Evolutionary conservation across 352 stramenopile species (phyloP), one percentile per base, ranked within the genome.

Genomic region (Globisporangium carolinianum): DNA sequence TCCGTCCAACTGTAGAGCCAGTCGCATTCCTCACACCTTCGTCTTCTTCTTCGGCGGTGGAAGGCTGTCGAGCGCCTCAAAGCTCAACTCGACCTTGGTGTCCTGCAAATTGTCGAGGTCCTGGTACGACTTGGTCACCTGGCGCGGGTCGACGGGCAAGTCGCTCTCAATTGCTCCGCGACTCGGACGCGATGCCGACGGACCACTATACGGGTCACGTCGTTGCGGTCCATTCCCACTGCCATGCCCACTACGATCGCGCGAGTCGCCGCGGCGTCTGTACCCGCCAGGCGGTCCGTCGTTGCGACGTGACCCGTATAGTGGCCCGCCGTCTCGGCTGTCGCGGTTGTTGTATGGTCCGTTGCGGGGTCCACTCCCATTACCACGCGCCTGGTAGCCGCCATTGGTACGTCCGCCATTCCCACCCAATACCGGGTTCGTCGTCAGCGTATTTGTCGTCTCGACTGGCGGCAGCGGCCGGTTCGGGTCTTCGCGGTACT

Each of bases 41-140:
- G 77, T 78, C 74, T 90, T 89, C 73, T 94, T 94, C 71, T 94
- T 94, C 15, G 83, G 83, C 47, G 83, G 83, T 43, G 82, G 83
- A 50, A 94, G 69, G 42, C 72, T 90, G 47, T 88, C 78, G 18
- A 94, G 68, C 36, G 79, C 82, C 48, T 93, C 79, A 62, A 94
- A 94, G 56, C 76, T 89, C 58, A 94, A 60, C 59, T 94, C 82
- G 51, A 94, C 83, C 65, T 91, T 89, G 6, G 81, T 85, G 54
- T 91, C 79, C 57, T 90, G 74, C 35, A 94, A 58, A 47, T 90
- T 89, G 70, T 94, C 83, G 58, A 94, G 62, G 54, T 94, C 83
- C 46, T 87, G 82, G 59, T 94, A 94, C 49, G 79, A 94, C 46
- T 82, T 89, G n/a, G 75, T 87, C 18, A 93, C 66, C 63, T 89